Evolutionary conservation across 2,329 filamentous ascomycete species (phyloP), one percentile per base, ranked within the genome.

Genomic region (Nothophoma quercina): DNA sequence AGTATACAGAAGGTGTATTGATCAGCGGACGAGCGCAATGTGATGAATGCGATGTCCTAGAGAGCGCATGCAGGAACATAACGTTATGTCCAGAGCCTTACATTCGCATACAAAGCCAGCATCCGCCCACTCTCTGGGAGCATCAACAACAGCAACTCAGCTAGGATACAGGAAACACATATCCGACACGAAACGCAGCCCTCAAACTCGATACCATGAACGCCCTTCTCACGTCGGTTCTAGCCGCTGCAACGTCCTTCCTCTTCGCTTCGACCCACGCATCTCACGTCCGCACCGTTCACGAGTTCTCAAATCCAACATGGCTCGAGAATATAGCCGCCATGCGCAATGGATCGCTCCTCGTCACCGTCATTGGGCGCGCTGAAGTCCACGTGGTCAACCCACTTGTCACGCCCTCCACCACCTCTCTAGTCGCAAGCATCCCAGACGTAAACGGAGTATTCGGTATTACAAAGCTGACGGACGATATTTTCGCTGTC

Each of bases 301-400:
- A 69, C 39, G 55, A 68, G 38, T 71, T 71, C 38, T 43, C 59
- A 4, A 64, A 65, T 25, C 46, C 52, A 18, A 67, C 62, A 10
- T 71, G 65, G 65, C 50, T 70, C 29, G 76, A 78, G 52, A 78
- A 78, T 44, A 59, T 78, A 19, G 71, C 67, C 7, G 50, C 74
- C 3, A 72, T 69, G 16, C 42, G 63, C n/a, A 75, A 75, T 36
- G 73, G 72, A 12, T 63, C 72, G 21, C 55, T 77, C n/a, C 65
- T 77, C 23, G 65, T 72, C n/a, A 59, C 65, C 12, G 53, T 69
- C 4, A 49, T 76, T 8, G 65, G n/a, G 68, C 32, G 39, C 43
- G 16, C 64, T 74, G 65, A 73, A 42, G 55, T 77, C 3, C 67
- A 67, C 53, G 60, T 73, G 22, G 56, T 78, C 28, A 58, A 75